These are phyloP conservation scores for Claviceps citrina DNA, from an alignment of 2,329 filamentous ascomycete species.

Conservation along the genomic window DNA sequence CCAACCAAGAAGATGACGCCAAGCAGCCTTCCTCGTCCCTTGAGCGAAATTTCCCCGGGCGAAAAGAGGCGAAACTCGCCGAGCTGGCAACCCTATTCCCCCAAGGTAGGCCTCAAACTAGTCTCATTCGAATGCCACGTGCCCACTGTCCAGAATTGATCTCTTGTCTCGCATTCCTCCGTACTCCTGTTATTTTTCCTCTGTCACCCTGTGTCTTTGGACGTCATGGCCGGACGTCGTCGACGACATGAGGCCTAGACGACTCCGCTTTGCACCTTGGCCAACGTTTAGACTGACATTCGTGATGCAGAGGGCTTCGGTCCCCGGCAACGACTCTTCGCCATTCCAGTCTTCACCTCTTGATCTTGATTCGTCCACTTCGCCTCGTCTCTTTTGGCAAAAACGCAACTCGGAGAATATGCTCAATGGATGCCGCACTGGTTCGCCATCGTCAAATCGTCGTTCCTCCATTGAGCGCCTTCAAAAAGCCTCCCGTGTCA, in stretches of 20 bases:
- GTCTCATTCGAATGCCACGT: background rate
- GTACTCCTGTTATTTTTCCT: too few species aligned
- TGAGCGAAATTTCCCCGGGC: slow-evolving; percentile 78
- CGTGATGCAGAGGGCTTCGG: slow-evolving; percentile 43
- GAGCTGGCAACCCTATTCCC: slow-evolving; percentile 57
- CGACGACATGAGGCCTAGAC: background rate
- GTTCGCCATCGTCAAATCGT: slow-evolving; percentile 56
- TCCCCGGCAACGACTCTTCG: slow-evolving; percentile 55
- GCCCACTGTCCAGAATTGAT: background rate
- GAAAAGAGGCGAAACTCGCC: slow-evolving; percentile 84
- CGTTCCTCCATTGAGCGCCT: slow-evolving; percentile 90
- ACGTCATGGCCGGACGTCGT: background rate
- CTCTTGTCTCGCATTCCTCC: background rate
- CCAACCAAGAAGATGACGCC: slow-evolving; percentile 48
- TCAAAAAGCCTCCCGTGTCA: slow-evolving; percentile 86
- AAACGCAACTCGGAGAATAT: slow-evolving; percentile 65
- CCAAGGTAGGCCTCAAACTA: slow-evolving; percentile 19
- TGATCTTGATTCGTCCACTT: slow-evolving; percentile 47
- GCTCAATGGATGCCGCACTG: slow-evolving; percentile 40
- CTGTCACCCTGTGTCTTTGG: background rate
- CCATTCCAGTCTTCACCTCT: slow-evolving; percentile 76
- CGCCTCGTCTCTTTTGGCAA: slow-evolving; percentile 88
- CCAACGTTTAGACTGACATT: slow-evolving; percentile 16
- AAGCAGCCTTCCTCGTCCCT: slow-evolving; percentile 50
- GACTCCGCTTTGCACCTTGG: background rate